phyloP scores from a whole-genome alignment of 2,329 filamentous ascomycete genomes.

The Hirsutella minnesotensis region DNA sequence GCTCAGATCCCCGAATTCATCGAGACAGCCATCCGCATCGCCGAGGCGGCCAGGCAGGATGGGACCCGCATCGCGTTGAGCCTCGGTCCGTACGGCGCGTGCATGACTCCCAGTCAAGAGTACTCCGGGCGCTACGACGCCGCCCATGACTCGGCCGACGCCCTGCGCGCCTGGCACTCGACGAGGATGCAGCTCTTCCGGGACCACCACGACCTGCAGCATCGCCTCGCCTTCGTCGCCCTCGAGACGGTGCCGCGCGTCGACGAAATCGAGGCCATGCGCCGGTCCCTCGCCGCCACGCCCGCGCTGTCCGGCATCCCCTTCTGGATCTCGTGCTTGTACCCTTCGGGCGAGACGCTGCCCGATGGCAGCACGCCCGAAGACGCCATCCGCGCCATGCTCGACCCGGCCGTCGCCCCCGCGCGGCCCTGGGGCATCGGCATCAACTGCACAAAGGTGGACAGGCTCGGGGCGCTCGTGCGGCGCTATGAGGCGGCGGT shows the following conservation, averaged over 20 bases:
- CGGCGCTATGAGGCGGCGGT: conserved; percentile 40
- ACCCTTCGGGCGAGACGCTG: conserved; percentile 36
- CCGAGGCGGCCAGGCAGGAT: conserved; percentile 17
- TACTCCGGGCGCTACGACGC: conserved; percentile 50
- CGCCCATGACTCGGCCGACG: conserved; percentile 21
- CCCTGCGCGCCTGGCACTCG: conserved; percentile 43
- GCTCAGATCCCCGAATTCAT: conserved; percentile 25
- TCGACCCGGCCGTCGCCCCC: conserved; percentile 14
- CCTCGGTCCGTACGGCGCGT: conserved; percentile 55
- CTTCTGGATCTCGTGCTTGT: conserved; percentile 54
- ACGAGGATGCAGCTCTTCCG: not conserved
- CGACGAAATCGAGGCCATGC: conserved; percentile 48
- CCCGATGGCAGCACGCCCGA: conserved; percentile 41
- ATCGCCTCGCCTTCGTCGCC: conserved; percentile 39
- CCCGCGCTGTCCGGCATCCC: conserved; percentile 13
- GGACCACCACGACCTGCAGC: conserved; percentile 32
- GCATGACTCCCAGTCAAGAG: conserved; percentile 53
- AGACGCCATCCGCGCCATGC: conserved; percentile 23
- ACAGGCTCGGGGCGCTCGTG: conserved; percentile 45
- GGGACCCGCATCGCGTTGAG: conserved; percentile 37
- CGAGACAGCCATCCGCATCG: conserved; percentile 31
- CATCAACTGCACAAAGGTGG: conserved; percentile 58
- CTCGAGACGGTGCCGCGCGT: conserved; percentile 55
- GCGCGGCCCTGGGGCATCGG: conserved; percentile 48
- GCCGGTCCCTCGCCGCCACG: conserved; percentile 22